These are phyloP conservation scores for Termitomyces sp. DNA, from an alignment of 1,284 basidiomycete genomes.

Conservation along the genomic window DNA sequence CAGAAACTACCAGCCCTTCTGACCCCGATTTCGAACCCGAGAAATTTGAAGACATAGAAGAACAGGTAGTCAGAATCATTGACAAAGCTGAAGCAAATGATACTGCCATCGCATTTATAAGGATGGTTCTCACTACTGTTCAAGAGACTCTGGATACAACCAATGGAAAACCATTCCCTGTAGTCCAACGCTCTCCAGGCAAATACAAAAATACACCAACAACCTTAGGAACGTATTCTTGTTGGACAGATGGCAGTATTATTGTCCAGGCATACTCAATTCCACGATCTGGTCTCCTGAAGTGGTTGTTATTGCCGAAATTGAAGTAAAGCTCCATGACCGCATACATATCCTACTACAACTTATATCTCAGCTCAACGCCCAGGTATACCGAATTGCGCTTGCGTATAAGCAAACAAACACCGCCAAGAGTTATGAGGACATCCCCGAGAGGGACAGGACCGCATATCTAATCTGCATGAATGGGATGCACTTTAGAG, in stretches of 20 bases:
- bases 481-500: background rate
- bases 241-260: background rate
- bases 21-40: background rate
- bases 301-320: background rate
- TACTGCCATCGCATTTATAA: background rate
- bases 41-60: background rate
- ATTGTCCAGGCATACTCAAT: background rate
- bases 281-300: background rate
- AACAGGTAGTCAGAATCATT: background rate
- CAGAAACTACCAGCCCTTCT: background rate
- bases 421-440: background rate
- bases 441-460: background rate
- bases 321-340: background rate
- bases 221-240: background rate
- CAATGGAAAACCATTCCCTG: background rate
- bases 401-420: background rate
- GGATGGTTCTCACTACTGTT: background rate
- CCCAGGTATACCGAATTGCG: background rate
- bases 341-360: background rate
- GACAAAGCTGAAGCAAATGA: background rate
- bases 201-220: background rate
- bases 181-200: background rate
- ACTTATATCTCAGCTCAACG: slow-evolving; percentile 1
- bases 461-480: background rate
- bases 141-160: background rate